These are phyloP conservation scores for Sonneratia alba DNA, from an alignment of 345 rosid genomes.

Conservation along the genomic window DNA sequence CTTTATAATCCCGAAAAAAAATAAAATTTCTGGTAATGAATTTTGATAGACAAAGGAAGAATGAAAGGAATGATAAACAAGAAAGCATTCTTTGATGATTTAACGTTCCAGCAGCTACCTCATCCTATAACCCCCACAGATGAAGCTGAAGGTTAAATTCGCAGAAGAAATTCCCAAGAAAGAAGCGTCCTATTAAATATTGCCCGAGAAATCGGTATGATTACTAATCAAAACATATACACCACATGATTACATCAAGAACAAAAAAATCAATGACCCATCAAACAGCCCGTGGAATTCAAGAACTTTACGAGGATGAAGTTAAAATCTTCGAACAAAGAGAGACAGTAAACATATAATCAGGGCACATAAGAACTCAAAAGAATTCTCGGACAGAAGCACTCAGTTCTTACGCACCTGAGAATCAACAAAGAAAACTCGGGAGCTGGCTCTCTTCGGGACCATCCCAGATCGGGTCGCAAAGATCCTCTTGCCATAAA, in stretches of 20 bases:
- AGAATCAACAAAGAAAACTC: conserved; percentile 25
- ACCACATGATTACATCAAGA: no score
- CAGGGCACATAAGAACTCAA: neutral
- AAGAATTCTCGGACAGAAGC: neutral
- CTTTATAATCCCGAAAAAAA: neutral
- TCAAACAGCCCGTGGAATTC: neutral
- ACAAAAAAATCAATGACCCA: no score
- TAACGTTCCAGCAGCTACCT: neutral
- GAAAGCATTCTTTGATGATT: neutral
- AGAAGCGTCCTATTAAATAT: neutral
- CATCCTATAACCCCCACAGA: no score
- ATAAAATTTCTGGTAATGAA: neutral
- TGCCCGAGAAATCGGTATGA: neutral
- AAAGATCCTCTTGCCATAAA: conserved; percentile 38
- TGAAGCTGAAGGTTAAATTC: no score
- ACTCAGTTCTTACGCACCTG: conserved; percentile 35
- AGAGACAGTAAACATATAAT: no score
- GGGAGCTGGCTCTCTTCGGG: conserved; percentile 16
- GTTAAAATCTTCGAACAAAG: neutral
- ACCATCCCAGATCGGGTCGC: conserved; percentile 18
- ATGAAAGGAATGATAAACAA: neutral
- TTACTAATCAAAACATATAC: no score
- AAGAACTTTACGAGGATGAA: neutral
- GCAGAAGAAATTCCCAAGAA: neutral
- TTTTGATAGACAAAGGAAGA: no score